These are phyloP conservation scores for Herpetomonas tarakana DNA, from an alignment of 208 protist genomes.

Conservation along the genomic window DNA sequence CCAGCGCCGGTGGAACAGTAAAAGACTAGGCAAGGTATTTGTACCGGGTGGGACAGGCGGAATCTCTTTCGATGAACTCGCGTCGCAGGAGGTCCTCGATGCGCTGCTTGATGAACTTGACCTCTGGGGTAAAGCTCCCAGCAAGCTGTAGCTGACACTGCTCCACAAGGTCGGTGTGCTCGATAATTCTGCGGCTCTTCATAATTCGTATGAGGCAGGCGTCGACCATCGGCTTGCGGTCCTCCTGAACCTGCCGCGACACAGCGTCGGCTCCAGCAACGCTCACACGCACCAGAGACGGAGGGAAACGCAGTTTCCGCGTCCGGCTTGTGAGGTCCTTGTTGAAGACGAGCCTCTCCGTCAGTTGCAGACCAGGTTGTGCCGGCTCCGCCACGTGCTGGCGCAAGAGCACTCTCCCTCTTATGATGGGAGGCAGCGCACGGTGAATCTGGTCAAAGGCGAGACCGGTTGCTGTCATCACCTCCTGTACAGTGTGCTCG, in stretches of 20 bases:
- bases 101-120: slow-evolving; percentile 78
- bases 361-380: slow-evolving; percentile 18
- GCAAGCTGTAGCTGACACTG: slow-evolving; percentile 72
- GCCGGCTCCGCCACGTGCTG: slow-evolving; percentile 1
- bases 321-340: slow-evolving; percentile 51
- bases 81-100: slow-evolving; percentile 85
- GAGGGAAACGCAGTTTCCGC: slow-evolving; percentile 55
- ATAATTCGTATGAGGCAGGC: slow-evolving; percentile 84
- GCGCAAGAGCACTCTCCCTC: slow-evolving; percentile 31
- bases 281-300: slow-evolving; percentile 33
- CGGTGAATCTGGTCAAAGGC: slow-evolving; percentile 36
- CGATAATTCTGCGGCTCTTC: slow-evolving; percentile 67
- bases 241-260: slow-evolving; percentile 59
- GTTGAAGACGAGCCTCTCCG: slow-evolving; percentile 53
- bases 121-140: slow-evolving; percentile 57
- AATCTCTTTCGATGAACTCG: slow-evolving; percentile 78
- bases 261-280: slow-evolving; percentile 34
- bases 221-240: slow-evolving; percentile 75
- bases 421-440: slow-evolving; percentile 43
- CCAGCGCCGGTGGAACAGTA: too few relatives aligned
- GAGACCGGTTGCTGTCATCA: slow-evolving; percentile 24
- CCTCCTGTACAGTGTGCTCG: neutral
- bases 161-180: slow-evolving; percentile 64
- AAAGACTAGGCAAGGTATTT: slow-evolving; percentile 11
- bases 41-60: neutral